phyloP scores from a whole-genome alignment of 2,329 filamentous ascomycete species.

The Scytalidium sp. region DNA sequence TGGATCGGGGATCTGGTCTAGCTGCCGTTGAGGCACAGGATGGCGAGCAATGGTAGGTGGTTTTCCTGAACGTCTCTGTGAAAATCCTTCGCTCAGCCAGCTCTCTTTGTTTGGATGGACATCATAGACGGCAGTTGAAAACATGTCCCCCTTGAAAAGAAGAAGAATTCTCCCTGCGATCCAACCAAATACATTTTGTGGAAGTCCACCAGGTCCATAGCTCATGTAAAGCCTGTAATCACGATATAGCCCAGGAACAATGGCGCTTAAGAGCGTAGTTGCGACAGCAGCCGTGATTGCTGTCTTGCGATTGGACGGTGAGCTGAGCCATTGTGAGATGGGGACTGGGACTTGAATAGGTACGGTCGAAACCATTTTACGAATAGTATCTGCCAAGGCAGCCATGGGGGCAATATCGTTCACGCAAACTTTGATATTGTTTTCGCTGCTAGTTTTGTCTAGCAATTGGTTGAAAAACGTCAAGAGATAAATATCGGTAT shows the following conservation, averaged over 20 bases:
- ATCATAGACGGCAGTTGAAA: neutral
- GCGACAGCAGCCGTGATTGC: no score
- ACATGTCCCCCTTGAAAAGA: neutral
- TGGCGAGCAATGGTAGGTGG: conserved; percentile 1
- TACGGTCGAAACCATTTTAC: no score
- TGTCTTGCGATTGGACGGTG: no score
- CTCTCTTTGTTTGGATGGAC: neutral
- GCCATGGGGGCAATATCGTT: no score
- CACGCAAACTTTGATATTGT: no score
- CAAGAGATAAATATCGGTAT: no score
- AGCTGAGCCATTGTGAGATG: no score
- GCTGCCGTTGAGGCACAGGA: conserved; percentile 6
- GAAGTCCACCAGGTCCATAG: conserved; percentile 33
- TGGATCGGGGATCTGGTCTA: neutral
- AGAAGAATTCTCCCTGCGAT: conserved; percentile 20
- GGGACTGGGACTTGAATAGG: no score
- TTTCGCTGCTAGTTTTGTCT: no score
- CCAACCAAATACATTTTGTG: conserved; percentile 34
- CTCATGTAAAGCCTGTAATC: conserved; percentile 33
- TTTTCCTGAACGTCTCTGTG: neutral
- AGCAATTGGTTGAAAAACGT: no score
- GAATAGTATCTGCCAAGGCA: no score
- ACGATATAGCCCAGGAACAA: neutral
- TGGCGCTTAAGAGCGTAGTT: no score
- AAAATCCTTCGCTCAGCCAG: neutral